Percentiles rank a stretch among this genome's conserved stretches.
These are phyloP conservation scores for Pestalotiopsis sp. DNA, from an alignment of 2,329 filamentous ascomycete genomes.

Conservation along the genomic window DNA sequence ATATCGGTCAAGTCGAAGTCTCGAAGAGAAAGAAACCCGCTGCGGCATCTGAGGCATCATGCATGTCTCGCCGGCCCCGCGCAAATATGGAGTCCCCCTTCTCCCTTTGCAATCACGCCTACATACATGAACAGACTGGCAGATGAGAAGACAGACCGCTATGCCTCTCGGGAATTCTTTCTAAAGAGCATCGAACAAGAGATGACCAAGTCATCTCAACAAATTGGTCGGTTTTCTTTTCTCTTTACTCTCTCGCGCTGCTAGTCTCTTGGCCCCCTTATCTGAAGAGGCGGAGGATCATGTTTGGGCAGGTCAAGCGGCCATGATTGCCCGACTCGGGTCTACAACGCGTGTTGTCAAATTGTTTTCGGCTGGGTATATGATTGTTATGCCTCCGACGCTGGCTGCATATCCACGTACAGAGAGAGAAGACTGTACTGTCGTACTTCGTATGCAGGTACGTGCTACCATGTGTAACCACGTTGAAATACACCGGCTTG, in stretches of 20 bases:
- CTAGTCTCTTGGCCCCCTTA: not conserved
- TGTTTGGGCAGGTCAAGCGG: slow-evolving; percentile 5
- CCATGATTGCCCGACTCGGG: slow-evolving; percentile 1
- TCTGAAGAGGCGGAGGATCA: not conserved
- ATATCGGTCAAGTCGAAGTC: not conserved
- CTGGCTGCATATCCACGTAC: too few relatives aligned
- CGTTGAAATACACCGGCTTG: too few relatives aligned
- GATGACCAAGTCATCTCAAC: not conserved
- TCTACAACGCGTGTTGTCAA: not conserved
- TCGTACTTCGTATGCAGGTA: too few relatives aligned
- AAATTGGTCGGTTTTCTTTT: not conserved
- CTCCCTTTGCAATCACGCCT: not conserved
- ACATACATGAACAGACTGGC: not conserved
- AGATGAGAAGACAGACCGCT: not conserved
- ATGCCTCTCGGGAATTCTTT: not conserved
- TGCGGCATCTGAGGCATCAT: not conserved
- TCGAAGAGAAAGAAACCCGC: not conserved
- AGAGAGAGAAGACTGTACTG: too few relatives aligned
- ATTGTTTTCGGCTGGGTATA: not conserved
- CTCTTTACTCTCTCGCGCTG: not conserved
- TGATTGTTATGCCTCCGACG: not conserved
- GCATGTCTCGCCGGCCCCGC: not conserved
- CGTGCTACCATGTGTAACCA: too few relatives aligned
- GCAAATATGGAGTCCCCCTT: not conserved
- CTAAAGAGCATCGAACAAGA: not conserved